Percentiles rank a stretch among this genome's conserved stretches.
These are phyloP conservation scores for Cunninghamia lanceolata DNA, from an alignment of 75 land plant genomes.

Conservation along the genomic window DNA sequence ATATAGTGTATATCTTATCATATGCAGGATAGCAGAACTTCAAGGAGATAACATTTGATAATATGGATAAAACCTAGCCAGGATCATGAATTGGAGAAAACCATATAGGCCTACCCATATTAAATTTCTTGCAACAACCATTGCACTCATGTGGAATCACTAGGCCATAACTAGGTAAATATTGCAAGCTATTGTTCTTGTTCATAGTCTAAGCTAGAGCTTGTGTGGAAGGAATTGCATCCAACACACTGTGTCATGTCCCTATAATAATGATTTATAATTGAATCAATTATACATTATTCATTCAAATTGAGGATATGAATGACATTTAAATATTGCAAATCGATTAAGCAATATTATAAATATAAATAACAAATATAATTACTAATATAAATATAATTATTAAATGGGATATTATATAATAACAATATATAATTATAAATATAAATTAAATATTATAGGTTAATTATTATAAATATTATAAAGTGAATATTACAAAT, in stretches of 20 bases:
- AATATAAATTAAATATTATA: no score
- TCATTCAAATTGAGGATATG: no score
- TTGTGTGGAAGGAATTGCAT: constrained; percentile 94
- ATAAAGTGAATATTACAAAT: no score
- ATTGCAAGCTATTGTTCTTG: constrained; percentile 79
- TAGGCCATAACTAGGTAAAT: constrained; percentile 88
- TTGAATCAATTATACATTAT: no score
- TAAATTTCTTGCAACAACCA: constrained; percentile 86
- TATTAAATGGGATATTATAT: no score
- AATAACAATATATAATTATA: no score
- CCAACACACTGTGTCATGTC: constrained; percentile 99
- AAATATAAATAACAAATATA: no score
- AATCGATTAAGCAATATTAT: no score
- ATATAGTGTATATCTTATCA: constrained; percentile 71
- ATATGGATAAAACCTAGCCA: constrained; percentile 74
- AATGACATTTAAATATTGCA: no score
- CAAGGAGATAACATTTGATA: constrained; percentile 57
- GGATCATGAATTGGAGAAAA: constrained; percentile 95
- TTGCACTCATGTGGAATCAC: constrained; percentile 74
- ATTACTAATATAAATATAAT: no score
- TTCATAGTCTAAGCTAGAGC: constrained; percentile 71
- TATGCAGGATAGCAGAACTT: constrained; percentile 82
- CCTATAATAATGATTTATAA: no score
- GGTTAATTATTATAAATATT: no score
- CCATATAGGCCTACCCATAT: constrained; percentile 99